Conservation (phyloP, 2,329 filamentous ascomycete genomes). For the Ascochyta lentis region DNA sequence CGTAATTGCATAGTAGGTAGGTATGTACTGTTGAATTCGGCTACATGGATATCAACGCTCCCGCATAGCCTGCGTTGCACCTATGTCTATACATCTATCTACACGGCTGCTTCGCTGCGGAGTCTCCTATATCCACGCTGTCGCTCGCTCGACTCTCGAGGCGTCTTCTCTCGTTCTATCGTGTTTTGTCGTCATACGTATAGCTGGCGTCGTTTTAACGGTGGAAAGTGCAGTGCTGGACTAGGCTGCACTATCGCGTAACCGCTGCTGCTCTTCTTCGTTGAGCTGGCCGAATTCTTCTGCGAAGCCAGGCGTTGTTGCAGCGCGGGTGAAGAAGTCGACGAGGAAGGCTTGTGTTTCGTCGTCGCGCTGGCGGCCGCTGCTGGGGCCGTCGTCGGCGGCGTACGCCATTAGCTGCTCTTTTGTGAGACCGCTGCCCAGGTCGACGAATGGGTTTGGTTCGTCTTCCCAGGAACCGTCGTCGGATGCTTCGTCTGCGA, state of each 20-base stretch:
- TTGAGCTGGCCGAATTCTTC: constrained; percentile 63
- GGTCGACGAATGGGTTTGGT: constrained; percentile 72
- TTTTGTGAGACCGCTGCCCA: constrained; percentile 63
- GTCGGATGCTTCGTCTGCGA: constrained; percentile 72
- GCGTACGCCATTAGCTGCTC: constrained; percentile 80
- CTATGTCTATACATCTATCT: too few species aligned
- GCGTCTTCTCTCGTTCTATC: too few species aligned
- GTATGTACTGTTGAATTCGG: too few species aligned
- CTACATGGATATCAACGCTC: too few species aligned
- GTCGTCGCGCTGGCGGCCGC: constrained; percentile 75
- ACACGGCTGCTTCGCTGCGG: too few species aligned
- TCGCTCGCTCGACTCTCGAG: too few species aligned
- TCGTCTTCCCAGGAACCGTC: constrained; percentile 80
- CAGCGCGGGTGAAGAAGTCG: constrained; percentile 75
- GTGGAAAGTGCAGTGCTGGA: not conserved
- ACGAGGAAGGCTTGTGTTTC: constrained; percentile 86
- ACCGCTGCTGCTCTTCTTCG: constrained; percentile 60
- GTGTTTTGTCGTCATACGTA: not conserved
- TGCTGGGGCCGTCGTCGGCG: constrained; percentile 58
- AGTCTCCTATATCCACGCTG: too few species aligned
- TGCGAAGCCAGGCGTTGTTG: constrained; percentile 61
- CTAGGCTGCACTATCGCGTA: constrained; percentile 49
- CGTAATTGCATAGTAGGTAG: too few species aligned
- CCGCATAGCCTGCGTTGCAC: too few species aligned
- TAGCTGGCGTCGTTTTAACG: too few species aligned